Percentiles rank a stretch among this genome's conserved stretches.
Conservation (phyloP, 495 filamentous ascomycete species). For the Amphirosellinia nigrospora region DNA sequence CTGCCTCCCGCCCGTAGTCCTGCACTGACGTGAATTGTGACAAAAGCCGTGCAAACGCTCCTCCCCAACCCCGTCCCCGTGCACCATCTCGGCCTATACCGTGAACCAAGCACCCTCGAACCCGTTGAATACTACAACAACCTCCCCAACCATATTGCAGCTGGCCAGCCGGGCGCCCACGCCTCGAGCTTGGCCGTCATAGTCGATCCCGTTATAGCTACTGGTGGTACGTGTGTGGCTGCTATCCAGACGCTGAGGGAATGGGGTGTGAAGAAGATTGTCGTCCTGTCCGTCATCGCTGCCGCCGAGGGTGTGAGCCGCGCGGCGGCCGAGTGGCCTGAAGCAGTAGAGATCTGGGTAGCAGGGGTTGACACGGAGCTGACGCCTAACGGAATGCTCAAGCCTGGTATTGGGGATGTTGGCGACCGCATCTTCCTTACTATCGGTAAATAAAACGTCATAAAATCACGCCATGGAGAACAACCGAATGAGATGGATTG, state of each 20-base stretch:
- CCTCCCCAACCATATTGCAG: conserved; percentile 72
- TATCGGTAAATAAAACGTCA: conserved; percentile 73
- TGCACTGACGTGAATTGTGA: conserved; percentile 6
- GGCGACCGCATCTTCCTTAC: conserved; percentile 93
- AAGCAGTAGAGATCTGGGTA: conserved; percentile 80
- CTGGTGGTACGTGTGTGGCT: conserved; percentile 85
- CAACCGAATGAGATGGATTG: not conserved
- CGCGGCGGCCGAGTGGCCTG: conserved; percentile 75
- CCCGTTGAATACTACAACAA: conserved; percentile 99
- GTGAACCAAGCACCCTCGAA: conserved; percentile 80
- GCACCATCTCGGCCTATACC: conserved; percentile 93
- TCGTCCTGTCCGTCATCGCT: conserved; percentile 79
- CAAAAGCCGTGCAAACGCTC: conserved; percentile 77
- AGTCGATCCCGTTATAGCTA: conserved; percentile 92
- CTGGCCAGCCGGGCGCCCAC: conserved; percentile 40
- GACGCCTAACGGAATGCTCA: conserved; percentile 84
- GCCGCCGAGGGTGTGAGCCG: conserved; percentile 67
- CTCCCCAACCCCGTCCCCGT: conserved; percentile 82
- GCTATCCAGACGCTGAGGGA: conserved; percentile 88
- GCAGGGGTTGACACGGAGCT: conserved; percentile 77
- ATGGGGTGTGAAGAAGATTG: conserved; percentile 84
- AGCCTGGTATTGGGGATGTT: conserved; percentile 88
- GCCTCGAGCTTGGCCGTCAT: conserved; percentile 74
- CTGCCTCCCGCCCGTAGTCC: conserved; percentile 11
- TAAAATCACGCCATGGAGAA: not conserved